These are phyloP conservation scores for Cystobasidium tubakii DNA, from an alignment of 768 basidiomycete species.

Conservation along the genomic window DNA sequence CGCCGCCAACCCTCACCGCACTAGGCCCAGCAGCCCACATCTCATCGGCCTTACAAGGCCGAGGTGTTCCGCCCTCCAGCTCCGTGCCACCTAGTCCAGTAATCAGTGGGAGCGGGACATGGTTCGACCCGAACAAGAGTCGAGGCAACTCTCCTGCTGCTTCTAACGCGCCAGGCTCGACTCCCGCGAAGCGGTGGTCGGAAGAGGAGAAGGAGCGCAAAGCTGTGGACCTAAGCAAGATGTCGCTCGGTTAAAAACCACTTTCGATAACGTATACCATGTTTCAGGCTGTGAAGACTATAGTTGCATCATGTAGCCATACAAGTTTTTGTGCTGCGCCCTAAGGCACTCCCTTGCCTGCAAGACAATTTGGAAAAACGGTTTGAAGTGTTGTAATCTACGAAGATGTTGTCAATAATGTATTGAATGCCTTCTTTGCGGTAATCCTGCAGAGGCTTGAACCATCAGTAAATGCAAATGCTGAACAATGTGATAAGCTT, in stretches of 20 bases:
- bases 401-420: constrained; percentile 2
- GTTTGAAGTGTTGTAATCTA: not conserved
- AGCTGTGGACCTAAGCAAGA: constrained; percentile 29
- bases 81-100: constrained; percentile 7
- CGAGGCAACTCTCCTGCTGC: constrained; percentile 18
- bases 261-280: not conserved
- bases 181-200: not conserved
- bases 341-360: not conserved
- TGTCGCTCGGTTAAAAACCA: constrained; percentile 15
- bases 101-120: not conserved
- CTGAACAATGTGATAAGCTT: too few species aligned
- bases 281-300: too few species aligned
- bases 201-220: constrained; percentile 14
- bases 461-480: too few species aligned
- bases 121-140: not conserved
- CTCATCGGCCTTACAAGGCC: not conserved
- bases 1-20: not conserved
- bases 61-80: not conserved
- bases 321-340: not conserved
- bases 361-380: too few species aligned
- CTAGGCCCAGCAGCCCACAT: constrained; percentile 22
- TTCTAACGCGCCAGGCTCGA: not conserved
- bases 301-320: not conserved
- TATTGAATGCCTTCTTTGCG: constrained; percentile 6
- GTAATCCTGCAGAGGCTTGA: not conserved